These are phyloP conservation scores for Xanthoceras sorbifolium DNA, from an alignment of 345 rosid species.

Conservation along the genomic window DNA sequence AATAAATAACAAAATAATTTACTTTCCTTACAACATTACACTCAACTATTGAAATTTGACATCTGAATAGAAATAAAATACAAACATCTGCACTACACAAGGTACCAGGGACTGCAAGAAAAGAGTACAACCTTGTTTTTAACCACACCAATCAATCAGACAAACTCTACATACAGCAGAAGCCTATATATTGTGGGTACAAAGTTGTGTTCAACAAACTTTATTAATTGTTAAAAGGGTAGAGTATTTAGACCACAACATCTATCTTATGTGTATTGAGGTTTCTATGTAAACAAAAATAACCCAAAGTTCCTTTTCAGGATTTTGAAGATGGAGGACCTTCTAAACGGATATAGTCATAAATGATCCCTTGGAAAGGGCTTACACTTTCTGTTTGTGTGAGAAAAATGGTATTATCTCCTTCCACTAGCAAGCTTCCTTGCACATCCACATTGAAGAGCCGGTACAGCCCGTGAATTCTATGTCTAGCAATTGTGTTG, in stretches of 20 bases:
- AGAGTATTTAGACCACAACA: no score
- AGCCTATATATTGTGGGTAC: background rate
- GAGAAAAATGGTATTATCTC: constrained; percentile 51
- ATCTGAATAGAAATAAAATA: no score
- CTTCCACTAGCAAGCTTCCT: constrained; percentile 34
- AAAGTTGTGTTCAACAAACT: background rate
- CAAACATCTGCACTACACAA: no score
- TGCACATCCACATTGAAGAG: constrained; percentile 37
- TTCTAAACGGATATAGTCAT: constrained; percentile 67
- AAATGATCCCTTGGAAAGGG: constrained; percentile 58
- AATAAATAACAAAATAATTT: no score
- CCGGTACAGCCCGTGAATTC: constrained; percentile 64
- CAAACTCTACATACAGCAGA: background rate
- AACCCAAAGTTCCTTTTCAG: background rate
- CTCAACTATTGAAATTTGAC: no score
- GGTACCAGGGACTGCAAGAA: no score
- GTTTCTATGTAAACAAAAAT: background rate
- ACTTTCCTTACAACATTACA: no score
- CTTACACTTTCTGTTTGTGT: constrained; percentile 40
- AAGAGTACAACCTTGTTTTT: no score
- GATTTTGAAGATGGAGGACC: constrained; percentile 28
- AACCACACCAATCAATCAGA: background rate
- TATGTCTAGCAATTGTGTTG: constrained; percentile 64
- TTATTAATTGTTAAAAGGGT: background rate
- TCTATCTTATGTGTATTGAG: no score